phyloP scores from a whole-genome alignment of 23 red algal genomes.

The Gracilaria gracilis region DNA sequence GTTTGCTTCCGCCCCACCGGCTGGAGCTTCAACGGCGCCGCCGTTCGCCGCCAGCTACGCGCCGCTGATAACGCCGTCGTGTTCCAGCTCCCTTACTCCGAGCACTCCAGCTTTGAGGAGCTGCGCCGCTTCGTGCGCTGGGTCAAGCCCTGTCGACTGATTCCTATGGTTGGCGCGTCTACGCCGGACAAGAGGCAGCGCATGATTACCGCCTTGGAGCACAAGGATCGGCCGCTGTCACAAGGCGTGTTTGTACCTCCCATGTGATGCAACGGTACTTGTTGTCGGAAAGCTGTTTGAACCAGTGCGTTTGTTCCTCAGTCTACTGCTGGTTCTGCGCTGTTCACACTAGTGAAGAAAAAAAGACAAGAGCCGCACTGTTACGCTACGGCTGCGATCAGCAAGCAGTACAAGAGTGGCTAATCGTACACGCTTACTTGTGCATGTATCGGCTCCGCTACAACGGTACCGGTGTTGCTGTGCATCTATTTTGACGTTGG shows the following conservation, averaged over 20 bases:
- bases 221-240: constrained; percentile 32
- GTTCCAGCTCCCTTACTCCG: constrained; percentile 82
- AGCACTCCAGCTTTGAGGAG: constrained; percentile 91
- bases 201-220: constrained; percentile 12
- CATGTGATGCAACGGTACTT: neutral
- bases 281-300: neutral
- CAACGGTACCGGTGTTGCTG: neutral
- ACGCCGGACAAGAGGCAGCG: constrained; percentile 3
- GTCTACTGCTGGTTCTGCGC: too few relatives aligned
- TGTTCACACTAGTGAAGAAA: too few relatives aligned
- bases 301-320: neutral
- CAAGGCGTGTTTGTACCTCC: neutral
- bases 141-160: constrained; percentile 59
- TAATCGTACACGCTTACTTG: neutral
- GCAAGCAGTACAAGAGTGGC: neutral
- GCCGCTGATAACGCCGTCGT: constrained; percentile 66
- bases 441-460: too few relatives aligned
- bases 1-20: constrained; percentile 60
- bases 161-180: constrained; percentile 82
- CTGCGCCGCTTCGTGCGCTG: constrained; percentile 73
- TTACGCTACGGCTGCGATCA: neutral
- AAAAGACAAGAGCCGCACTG: neutral
- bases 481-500: neutral
- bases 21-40: constrained; percentile 21
- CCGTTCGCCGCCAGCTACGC: neutral